Evolutionary conservation across 2,329 filamentous ascomycete genomes (phyloP).

Genomic region (Scleromitrula shiraiana): DNA sequence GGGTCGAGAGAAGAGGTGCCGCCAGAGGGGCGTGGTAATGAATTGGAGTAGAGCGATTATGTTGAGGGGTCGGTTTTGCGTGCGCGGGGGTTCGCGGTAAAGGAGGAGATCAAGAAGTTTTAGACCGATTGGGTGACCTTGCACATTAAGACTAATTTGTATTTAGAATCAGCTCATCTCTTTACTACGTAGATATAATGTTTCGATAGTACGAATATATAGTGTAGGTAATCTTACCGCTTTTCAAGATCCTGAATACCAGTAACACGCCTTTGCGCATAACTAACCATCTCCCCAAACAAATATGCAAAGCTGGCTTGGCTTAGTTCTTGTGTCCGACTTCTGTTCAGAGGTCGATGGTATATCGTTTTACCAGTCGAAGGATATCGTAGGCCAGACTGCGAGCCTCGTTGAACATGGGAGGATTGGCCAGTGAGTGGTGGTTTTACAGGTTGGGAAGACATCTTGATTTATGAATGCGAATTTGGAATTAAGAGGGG

Average conservation of each 20-base stretch:
- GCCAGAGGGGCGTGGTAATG: slow-evolving; percentile 87
- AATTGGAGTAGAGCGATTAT: slow-evolving; percentile 91
- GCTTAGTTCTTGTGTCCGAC: slow-evolving; percentile 80
- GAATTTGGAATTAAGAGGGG: not conserved
- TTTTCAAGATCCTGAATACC: slow-evolving; percentile 92
- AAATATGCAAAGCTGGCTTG: slow-evolving; percentile 92
- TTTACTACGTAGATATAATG: too few species aligned
- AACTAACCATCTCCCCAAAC: slow-evolving; percentile 93
- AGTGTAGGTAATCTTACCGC: slow-evolving; percentile 45
- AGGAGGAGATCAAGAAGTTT: slow-evolving; percentile 93
- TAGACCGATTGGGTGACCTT: slow-evolving; percentile 89
- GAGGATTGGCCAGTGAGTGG: slow-evolving; percentile 19
- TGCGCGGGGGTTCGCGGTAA: slow-evolving; percentile 65
- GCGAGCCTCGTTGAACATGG: slow-evolving; percentile 23
- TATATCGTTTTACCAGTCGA: slow-evolving; percentile 97
- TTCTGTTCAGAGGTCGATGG: slow-evolving; percentile 86
- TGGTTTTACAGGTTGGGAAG: slow-evolving; percentile 27
- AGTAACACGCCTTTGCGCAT: slow-evolving; percentile 83
- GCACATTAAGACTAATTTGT: slow-evolving; percentile 65
- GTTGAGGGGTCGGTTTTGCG: slow-evolving; percentile 70
- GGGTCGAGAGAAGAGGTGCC: slow-evolving; percentile 81
- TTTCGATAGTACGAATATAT: not conserved
- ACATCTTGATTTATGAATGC: slow-evolving; percentile 28
- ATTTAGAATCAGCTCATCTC: not conserved
- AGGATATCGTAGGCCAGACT: slow-evolving; percentile 71